Evolutionary conservation across 768 basidiomycete genomes (phyloP), one percentile per base, ranked within the genome.

Genomic region (Termitomyces sp.): DNA sequence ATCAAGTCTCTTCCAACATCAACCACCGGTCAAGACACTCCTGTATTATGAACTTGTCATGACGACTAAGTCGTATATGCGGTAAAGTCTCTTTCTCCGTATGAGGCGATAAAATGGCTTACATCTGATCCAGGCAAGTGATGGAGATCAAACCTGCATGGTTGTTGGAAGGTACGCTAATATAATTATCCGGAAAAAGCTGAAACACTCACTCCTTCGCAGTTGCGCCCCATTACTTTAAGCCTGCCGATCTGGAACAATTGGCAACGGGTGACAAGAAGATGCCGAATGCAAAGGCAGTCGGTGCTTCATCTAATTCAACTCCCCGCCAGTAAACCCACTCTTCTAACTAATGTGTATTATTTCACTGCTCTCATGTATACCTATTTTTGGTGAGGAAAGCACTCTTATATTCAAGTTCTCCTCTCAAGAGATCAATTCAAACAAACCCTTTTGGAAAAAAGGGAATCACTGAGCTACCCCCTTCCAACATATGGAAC

Each of bases 191-290:
- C 20, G 3, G 2, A 3, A 5, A 30, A 38, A 14, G 10, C 28
- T 51, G 52, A 20, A 43, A 52, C 58, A 32, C 51, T 57, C 60
- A 23, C 63, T 58, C 58, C 30, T 58, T 58, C 47, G 0, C 67
- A 94, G 94, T 98, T 23, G 96, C 96, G 2, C 95, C 96, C 0
- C 96, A 98, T 70, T 98, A 94, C 70, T 98, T 96, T 83, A 96
- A 93, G 70, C 79, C 81, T 7, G 87, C 90, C 1, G 91, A 93
- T 66, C 72, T 92, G 49, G 91, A 93, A 65, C 88, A 92, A 67
- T 71, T 93, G 41, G 82, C 89, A 0, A 82, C 82, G 16, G 89
- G 91, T 18, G 91, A 93, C 60, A 93, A 89, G 75, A 97, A 95
- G 75, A 93, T 96, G 93, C 94, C 94, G n/a, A 95, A 94, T 67